phyloP scores from a whole-genome alignment of 2,329 filamentous ascomycete genomes.

The Colletotrichum cordylinicola region DNA sequence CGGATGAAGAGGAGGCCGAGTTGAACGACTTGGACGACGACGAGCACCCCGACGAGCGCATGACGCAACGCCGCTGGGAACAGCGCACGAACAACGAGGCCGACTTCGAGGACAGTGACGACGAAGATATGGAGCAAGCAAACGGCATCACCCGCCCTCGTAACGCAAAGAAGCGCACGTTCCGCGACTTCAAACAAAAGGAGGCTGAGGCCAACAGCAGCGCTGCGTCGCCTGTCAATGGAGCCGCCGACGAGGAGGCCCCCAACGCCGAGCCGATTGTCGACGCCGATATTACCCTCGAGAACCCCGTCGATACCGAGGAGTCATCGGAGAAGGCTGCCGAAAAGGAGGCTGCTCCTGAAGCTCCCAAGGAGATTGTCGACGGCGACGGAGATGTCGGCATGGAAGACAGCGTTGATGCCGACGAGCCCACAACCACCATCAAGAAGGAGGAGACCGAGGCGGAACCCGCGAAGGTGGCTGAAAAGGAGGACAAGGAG shows the following conservation, averaged over 20 bases:
- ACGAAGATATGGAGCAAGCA: slow-evolving; percentile 78
- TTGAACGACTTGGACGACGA: slow-evolving; percentile 80
- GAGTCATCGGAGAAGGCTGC: background rate
- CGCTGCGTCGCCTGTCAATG: slow-evolving; percentile 42
- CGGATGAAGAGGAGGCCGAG: slow-evolving; percentile 71
- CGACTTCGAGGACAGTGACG: slow-evolving; percentile 87
- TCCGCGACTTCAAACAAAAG: slow-evolving; percentile 55
- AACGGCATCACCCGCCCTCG: slow-evolving; percentile 70
- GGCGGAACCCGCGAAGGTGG: slow-evolving; percentile 33
- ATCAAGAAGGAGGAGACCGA: slow-evolving; percentile 48
- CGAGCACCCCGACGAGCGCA: slow-evolving; percentile 81
- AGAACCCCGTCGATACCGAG: slow-evolving; percentile 35
- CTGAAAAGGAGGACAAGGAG: slow-evolving; percentile 25
- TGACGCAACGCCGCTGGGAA: slow-evolving; percentile 84
- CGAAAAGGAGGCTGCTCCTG: slow-evolving; percentile 12
- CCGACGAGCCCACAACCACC: slow-evolving; percentile 31
- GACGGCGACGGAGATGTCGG: slow-evolving; percentile 58
- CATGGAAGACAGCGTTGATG: slow-evolving; percentile 47
- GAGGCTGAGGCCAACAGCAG: slow-evolving; percentile 44
- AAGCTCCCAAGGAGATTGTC: slow-evolving; percentile 31
- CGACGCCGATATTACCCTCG: slow-evolving; percentile 31
- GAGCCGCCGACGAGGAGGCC: slow-evolving; percentile 34
- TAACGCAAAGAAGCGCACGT: slow-evolving; percentile 55
- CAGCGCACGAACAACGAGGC: slow-evolving; percentile 77
- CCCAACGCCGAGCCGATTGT: slow-evolving; percentile 28